Base-by-base conservation (phyloP, 2,329 filamentous ascomycete genomes). In the Epichloe festucae region DNA sequence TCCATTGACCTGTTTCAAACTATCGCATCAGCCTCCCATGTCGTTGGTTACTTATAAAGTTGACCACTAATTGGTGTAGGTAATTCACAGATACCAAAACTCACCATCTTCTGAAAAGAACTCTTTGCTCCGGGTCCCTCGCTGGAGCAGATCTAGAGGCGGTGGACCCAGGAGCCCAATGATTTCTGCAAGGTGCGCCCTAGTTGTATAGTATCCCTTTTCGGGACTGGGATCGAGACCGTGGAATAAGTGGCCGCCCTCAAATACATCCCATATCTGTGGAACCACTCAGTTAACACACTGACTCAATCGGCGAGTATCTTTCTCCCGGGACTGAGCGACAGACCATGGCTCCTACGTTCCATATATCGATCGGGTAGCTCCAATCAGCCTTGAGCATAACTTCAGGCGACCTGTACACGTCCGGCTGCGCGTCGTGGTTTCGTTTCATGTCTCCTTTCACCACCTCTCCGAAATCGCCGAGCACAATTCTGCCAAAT, bases 371-470 rank as follows among this genome's bases (percentile, higher is more conserved):
- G 3, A 55, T 50, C 0, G 57, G 56, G 42, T 63, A 64, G 15
- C 54, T 57, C 61, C 60, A 63, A 6, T 48, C 50, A 2, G 53
- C 54, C 51, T 52, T 48, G 1, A 63, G 45, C 53, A 61, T 57
- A 4, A 62, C 59, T 49, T 63, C 60, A 7, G 61, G 61, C 3
- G 59, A 55, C 10, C 57, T 55, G 46, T 60, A 63, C 11, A 59
- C 52, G 19, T 58, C 42, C 3, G 57, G 58, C 46, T 63, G 59
- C 21, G 55, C 57, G 27, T 55, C 46, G 42, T 59, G 52, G 6
- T 27, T 27, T 27, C 27, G 27, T 27, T 27, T 8, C 6, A 27
- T 27, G 6, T 27, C 7, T 27, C 27, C 27, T 27, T 27, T 27
- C 27, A 27, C 27, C 27, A 27, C 7, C 7, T 27, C 27, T 27